Evolutionary conservation across 805 yeast species (phyloP).

Genomic region (Candida mattraensis): DNA sequence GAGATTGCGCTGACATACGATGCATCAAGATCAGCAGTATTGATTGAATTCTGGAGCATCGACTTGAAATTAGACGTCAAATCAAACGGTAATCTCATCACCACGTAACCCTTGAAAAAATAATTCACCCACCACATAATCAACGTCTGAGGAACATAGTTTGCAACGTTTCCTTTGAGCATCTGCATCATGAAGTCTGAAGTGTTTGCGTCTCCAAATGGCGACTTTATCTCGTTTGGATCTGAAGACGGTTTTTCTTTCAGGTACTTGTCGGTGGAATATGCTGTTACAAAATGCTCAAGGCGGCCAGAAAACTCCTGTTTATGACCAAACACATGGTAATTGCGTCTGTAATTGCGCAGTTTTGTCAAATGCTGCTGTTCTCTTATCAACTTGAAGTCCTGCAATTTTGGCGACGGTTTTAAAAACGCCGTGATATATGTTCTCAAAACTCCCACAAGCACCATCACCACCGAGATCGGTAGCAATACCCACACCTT

Average conservation of each 20-base stretch:
- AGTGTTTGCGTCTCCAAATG: constrained; percentile 68
- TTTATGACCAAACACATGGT: constrained; percentile 42
- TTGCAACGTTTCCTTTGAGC: constrained; percentile 80
- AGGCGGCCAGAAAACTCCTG: constrained; percentile 48
- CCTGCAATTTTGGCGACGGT: constrained; percentile 55
- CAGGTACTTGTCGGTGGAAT: constrained; percentile 46
- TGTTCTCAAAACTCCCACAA: constrained; percentile 78
- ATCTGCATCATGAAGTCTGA: constrained; percentile 73
- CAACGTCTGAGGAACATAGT: constrained; percentile 85
- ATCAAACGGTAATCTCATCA: constrained; percentile 89
- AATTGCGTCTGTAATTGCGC: constrained; percentile 54
- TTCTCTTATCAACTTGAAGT: constrained; percentile 54
- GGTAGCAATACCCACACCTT: constrained; percentile 91
- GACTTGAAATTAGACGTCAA: constrained; percentile 85
- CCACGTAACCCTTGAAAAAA: constrained; percentile 87
- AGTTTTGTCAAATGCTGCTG: constrained; percentile 63
- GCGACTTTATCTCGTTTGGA: constrained; percentile 47
- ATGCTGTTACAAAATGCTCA: constrained; percentile 46
- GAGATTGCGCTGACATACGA: constrained; percentile 92
- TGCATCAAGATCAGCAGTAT: constrained; percentile 81
- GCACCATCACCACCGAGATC: constrained; percentile 83
- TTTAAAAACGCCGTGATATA: constrained; percentile 61
- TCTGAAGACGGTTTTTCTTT: constrained; percentile 45
- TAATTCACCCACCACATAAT: constrained; percentile 96
- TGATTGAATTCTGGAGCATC: constrained; percentile 87